A percentile compares a stretch with the other conserved stretches of the same genome.
Conservation (phyloP, 352 stramenopile species). For the Pythium guiyangense region DNA sequence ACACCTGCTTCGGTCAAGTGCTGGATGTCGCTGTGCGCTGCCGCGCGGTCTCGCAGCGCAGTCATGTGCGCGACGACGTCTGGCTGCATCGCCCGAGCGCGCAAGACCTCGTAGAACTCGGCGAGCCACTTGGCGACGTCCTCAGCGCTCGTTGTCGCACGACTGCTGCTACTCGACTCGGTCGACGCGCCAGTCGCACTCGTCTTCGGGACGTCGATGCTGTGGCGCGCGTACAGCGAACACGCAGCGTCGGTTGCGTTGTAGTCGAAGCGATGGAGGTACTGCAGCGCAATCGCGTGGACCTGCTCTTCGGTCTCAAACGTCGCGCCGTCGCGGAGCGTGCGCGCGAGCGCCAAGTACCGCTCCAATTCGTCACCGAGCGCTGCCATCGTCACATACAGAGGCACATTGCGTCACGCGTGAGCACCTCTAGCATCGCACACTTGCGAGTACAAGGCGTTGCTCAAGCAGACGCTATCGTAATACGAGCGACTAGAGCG, state of each 20-base stretch:
- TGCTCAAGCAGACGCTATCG: too few species aligned
- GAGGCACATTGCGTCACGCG: background rate
- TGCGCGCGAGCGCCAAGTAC: conserved; percentile 73
- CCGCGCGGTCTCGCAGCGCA: conserved; percentile 20
- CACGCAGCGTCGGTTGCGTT: conserved; percentile 73
- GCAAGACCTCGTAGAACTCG: conserved; percentile 63
- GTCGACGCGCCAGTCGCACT: conserved; percentile 3
- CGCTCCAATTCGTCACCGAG: conserved; percentile 66
- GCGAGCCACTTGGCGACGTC: conserved; percentile 54
- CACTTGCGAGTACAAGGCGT: background rate
- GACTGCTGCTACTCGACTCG: background rate
- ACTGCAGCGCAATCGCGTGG: conserved; percentile 57
- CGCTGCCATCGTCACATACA: conserved; percentile 17
- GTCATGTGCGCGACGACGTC: conserved; percentile 44
- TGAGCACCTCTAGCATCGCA: background rate
- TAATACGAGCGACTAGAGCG: too few species aligned
- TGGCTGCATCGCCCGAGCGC: conserved; percentile 24
- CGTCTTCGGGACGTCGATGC: conserved; percentile 57
- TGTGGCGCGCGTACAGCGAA: conserved; percentile 77
- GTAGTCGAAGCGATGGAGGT: conserved; percentile 82
- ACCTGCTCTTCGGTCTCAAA: conserved; percentile 82
- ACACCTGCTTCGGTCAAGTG: conserved; percentile 52
- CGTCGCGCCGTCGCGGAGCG: conserved; percentile 68
- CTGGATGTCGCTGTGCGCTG: conserved; percentile 17
- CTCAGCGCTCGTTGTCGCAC: conserved; percentile 19